phyloP scores from a whole-genome alignment of 2,329 filamentous ascomycete genomes.

The Paracorniculantispora psalliotae region DNA sequence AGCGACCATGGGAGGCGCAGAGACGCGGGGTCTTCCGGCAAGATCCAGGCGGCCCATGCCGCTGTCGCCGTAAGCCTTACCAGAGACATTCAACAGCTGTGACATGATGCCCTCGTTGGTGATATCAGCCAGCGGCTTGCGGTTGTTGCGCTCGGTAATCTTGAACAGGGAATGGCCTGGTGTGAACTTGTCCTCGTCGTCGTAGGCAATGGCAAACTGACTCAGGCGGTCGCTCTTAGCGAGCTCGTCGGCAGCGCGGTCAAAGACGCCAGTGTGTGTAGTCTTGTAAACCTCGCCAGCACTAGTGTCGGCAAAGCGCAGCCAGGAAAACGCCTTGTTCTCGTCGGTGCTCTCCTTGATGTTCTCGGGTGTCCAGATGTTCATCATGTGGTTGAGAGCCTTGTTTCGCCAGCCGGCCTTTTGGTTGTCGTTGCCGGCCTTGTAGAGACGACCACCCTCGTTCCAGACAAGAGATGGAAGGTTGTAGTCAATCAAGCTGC shows the following conservation, averaged over 20 bases:
- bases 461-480: slow-evolving; percentile 78
- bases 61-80: slow-evolving; percentile 57
- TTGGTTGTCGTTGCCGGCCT: slow-evolving; percentile 67
- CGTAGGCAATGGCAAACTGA: slow-evolving; percentile 64
- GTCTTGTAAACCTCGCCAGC: slow-evolving; percentile 65
- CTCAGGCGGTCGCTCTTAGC: slow-evolving; percentile 56
- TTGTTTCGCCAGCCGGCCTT: slow-evolving; percentile 75
- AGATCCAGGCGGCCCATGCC: slow-evolving; percentile 77
- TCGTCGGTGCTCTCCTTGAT: slow-evolving; percentile 59
- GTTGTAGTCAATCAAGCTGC: slow-evolving; percentile 78
- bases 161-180: slow-evolving; percentile 77
- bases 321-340: slow-evolving; percentile 74
- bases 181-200: slow-evolving; percentile 60
- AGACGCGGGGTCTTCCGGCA: slow-evolving; percentile 70
- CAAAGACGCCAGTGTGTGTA: slow-evolving; percentile 66
- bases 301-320: slow-evolving; percentile 79
- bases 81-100: slow-evolving; percentile 74
- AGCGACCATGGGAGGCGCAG: slow-evolving; percentile 81
- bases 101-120: slow-evolving; percentile 67
- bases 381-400: slow-evolving; percentile 77
- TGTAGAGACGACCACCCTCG: slow-evolving; percentile 70
- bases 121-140: slow-evolving; percentile 61
- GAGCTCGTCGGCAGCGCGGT: slow-evolving; percentile 62
- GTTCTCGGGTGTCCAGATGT: slow-evolving; percentile 81
- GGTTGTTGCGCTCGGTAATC: slow-evolving; percentile 66